Evolutionary conservation across 495 filamentous ascomycete species (phyloP).

Genomic region (Penicillium coffeae): DNA sequence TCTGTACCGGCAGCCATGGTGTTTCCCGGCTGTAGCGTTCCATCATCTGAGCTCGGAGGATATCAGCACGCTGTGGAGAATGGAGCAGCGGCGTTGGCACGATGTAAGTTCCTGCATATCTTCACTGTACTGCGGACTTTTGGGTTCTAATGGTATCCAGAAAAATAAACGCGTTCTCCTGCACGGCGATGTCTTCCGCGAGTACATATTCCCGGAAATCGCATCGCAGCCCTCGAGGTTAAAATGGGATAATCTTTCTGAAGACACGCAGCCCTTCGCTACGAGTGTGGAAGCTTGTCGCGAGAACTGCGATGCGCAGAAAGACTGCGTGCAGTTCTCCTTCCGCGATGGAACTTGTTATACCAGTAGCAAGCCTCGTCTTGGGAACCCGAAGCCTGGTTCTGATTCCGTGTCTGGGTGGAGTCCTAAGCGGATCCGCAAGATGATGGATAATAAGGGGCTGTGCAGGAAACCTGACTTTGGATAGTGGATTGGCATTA

Average conservation of each 20-base stretch:
- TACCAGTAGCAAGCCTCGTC: conserved; percentile 28
- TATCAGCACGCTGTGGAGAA: conserved; percentile 37
- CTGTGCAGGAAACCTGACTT: conserved; percentile 31
- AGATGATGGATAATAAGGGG: conserved; percentile 30
- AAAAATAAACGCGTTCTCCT: conserved; percentile 35
- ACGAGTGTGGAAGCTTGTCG: conserved; percentile 35
- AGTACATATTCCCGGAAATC: conserved; percentile 39
- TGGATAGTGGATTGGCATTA: conserved; percentile 10
- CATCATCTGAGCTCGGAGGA: conserved; percentile 46
- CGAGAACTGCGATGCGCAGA: conserved; percentile 22
- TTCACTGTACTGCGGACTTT: neutral
- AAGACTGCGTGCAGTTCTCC: conserved; percentile 35
- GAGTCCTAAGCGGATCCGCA: conserved; percentile 29
- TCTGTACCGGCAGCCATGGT: conserved; percentile 49
- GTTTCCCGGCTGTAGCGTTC: conserved; percentile 52
- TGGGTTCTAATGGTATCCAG: conserved; percentile 10
- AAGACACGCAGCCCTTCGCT: conserved; percentile 31
- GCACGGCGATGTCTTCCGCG: conserved; percentile 43
- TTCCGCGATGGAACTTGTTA: conserved; percentile 33
- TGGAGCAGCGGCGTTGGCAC: conserved; percentile 37
- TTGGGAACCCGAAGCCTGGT: conserved; percentile 22
- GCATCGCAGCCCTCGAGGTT: conserved; percentile 22
- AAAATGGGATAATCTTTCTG: conserved; percentile 45
- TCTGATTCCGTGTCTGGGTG: conserved; percentile 33
- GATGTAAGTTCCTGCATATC: conserved; percentile 21